These are phyloP conservation scores for Pichia sp. DNA, from an alignment of 1,139 yeast species.

Conservation along the genomic window DNA sequence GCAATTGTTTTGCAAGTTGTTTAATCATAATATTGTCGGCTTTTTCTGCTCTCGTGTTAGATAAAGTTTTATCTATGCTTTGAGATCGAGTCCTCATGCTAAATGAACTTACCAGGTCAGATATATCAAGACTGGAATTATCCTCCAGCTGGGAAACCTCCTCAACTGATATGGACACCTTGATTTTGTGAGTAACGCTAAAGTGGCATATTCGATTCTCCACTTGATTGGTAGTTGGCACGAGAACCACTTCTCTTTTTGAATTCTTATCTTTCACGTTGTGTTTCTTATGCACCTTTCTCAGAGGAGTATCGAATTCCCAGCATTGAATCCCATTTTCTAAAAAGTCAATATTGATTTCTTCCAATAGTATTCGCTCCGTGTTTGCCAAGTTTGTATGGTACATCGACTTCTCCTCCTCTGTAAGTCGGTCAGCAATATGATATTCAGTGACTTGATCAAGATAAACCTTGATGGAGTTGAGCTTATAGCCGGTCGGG, in stretches of 20 bases:
- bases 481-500: conserved; percentile 16
- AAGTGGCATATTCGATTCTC: conserved; percentile 20
- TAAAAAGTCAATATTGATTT: conserved; percentile 5
- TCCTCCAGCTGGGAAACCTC: conserved; percentile 16
- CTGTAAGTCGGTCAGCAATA: not conserved
- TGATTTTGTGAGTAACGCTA: conserved; percentile 21
- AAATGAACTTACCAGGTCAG: conserved; percentile 12
- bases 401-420: conserved; percentile 1
- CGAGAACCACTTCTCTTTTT: conserved; percentile 8
- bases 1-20: conserved; percentile 19
- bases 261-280: not conserved
- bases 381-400: conserved; percentile 12
- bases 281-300: conserved; percentile 8
- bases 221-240: conserved; percentile 21
- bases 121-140: not conserved
- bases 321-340: conserved; percentile 12
- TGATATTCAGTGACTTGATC: conserved; percentile 20
- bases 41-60: conserved; percentile 12
- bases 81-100: conserved; percentile 13
- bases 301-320: conserved; percentile 14
- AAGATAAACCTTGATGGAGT: conserved; percentile 14
- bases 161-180: conserved; percentile 21
- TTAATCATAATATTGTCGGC: conserved; percentile 22
- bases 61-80: conserved; percentile 14
- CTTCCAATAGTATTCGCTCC: conserved; percentile 19